Evolutionary conservation across 176 grass and related monocot genomes (phyloP).

Genomic region (Oryza australiensis): DNA sequence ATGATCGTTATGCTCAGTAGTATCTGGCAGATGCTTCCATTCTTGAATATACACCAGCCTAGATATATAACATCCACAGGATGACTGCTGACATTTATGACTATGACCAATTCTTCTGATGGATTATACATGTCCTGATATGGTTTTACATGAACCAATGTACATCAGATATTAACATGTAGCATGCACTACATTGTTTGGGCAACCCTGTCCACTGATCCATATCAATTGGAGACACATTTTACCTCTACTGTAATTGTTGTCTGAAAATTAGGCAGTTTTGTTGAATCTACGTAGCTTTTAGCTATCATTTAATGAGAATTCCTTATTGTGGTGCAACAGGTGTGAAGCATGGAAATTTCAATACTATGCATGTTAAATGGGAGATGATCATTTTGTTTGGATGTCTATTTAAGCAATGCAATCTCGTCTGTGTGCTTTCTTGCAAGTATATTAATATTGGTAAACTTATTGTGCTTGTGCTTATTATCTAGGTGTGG

Average conservation of each 20-base stretch:
- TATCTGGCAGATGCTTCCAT: neutral
- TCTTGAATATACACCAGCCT: neutral
- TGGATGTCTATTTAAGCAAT: neutral
- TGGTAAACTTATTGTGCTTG: slow-evolving; percentile 37
- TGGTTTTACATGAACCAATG: neutral
- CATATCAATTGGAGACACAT: neutral
- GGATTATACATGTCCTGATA: neutral
- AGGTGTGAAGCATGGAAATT: neutral
- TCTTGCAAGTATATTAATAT: slow-evolving; percentile 7
- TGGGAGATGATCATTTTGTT: neutral
- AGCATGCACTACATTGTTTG: neutral
- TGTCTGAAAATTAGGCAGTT: slow-evolving; percentile 2
- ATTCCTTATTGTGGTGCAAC: neutral
- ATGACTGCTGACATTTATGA: neutral
- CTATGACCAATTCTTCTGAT: neutral
- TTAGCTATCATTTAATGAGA: neutral
- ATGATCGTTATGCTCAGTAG: neutral
- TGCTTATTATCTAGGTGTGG: slow-evolving; percentile 53
- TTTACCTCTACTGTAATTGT: slow-evolving; percentile 12
- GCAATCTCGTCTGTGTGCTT: slow-evolving; percentile 10
- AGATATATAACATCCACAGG: neutral
- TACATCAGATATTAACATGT: neutral
- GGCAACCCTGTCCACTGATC: neutral
- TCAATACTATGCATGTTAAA: neutral
- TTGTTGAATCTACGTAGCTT: neutral